Percentiles rank a stretch among this genome's conserved stretches.
These are phyloP conservation scores for Dendrobium chrysotoxum DNA, from an alignment of 106 monocot genomes.

Conservation along the genomic window DNA sequence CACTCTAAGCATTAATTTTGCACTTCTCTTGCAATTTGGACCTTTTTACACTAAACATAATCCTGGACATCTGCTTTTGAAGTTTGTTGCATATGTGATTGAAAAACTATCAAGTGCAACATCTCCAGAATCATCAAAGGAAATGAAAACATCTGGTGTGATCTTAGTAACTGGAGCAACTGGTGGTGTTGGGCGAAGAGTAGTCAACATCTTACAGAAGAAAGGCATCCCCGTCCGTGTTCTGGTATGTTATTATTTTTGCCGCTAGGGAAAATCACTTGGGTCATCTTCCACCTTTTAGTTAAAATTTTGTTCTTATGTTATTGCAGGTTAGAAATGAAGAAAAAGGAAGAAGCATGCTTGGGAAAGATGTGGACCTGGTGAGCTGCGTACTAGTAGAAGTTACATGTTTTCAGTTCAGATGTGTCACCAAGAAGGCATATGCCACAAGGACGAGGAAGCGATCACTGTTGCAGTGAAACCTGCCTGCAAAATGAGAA, in stretches of 20 bases:
- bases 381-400: slow-evolving; percentile 26
- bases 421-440: neutral
- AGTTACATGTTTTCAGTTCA: neutral
- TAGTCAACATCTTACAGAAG: slow-evolving; percentile 64
- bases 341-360: slow-evolving; percentile 83
- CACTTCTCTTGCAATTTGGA: neutral
- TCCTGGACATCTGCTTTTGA: slow-evolving; percentile 10
- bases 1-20: neutral
- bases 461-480: neutral
- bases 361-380: slow-evolving; percentile 83
- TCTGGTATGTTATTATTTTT: slow-evolving; percentile 44
- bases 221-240: slow-evolving; percentile 71
- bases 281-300: neutral
- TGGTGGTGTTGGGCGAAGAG: slow-evolving; percentile 94
- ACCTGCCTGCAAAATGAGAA: neutral
- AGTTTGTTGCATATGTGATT: slow-evolving; percentile 76
- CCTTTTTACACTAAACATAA: neutral
- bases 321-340: slow-evolving; percentile 74
- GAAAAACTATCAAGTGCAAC: slow-evolving; percentile 36
- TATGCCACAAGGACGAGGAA: neutral
- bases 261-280: neutral
- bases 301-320: slow-evolving; percentile 3
- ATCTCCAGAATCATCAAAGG: slow-evolving; percentile 31
- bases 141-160: slow-evolving; percentile 62
- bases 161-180: slow-evolving; percentile 88